These are phyloP conservation scores for Pseudognaphalium luteoalbum DNA, from an alignment of 129 eudicot species.

Conservation along the genomic window DNA sequence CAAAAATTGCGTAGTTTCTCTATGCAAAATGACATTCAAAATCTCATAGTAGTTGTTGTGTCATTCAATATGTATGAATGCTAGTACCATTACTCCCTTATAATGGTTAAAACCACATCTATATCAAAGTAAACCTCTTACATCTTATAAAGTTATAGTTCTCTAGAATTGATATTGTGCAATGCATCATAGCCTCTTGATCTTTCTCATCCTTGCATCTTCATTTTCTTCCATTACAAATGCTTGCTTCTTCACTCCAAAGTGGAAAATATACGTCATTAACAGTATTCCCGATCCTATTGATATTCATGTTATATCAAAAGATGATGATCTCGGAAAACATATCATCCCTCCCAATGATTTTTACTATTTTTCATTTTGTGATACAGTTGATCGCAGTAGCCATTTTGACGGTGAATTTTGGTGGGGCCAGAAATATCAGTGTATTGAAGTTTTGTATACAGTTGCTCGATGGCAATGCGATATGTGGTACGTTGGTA, in stretches of 20 bases:
- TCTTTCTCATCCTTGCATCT: slow-evolving; percentile 18
- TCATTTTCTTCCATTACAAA: slow-evolving; percentile 20
- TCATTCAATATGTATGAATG: slow-evolving; percentile 24
- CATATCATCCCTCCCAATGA: slow-evolving; percentile 12
- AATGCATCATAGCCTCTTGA: slow-evolving; percentile 25
- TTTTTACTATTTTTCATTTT: slow-evolving; percentile 22
- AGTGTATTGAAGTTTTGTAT: slow-evolving; percentile 25
- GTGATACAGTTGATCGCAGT: slow-evolving; percentile 20
- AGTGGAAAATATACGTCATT: slow-evolving; percentile 26
- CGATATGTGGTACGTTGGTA: slow-evolving; percentile 19
- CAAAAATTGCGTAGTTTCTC: not conserved
- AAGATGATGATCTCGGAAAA: slow-evolving; percentile 35
- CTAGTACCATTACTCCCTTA: not conserved
- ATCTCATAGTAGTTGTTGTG: slow-evolving; percentile 14
- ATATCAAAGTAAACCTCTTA: not conserved
- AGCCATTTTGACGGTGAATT: slow-evolving; percentile 32
- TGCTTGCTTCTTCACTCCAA: slow-evolving; percentile 33
- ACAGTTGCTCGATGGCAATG: slow-evolving; percentile 24
- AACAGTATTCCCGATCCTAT: slow-evolving; percentile 17
- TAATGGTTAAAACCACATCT: not conserved
- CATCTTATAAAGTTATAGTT: too few species aligned
- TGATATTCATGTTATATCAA: slow-evolving; percentile 23
- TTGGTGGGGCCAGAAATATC: slow-evolving; percentile 34
- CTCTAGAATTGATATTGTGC: not conserved
- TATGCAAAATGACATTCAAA: not conserved